Evolutionary conservation across 2,329 filamentous ascomycete species (phyloP), one percentile per base, ranked within the genome.

Genomic region (Trichoderma simmonsii): DNA sequence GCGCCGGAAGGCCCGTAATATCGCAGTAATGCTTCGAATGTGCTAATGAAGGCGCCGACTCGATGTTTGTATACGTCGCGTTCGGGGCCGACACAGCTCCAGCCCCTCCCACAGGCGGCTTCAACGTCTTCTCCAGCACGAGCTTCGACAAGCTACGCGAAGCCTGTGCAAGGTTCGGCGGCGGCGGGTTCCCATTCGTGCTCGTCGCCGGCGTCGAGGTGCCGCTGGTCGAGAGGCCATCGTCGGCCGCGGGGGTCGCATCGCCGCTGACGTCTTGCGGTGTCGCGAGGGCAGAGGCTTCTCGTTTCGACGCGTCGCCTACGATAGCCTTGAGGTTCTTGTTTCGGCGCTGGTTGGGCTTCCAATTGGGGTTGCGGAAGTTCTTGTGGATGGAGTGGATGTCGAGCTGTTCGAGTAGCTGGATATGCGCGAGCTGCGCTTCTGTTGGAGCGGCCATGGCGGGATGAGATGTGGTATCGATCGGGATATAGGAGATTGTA

Each of bases 251-350:
- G 77, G 79, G 92, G 1, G 95, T 97, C 7, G 88, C 93, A 68
- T 90, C 87, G 75, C 94, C 94, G 78, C 92, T 95, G 76, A 83
- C 80, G 80, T 93, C 93, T 79, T 93, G 92, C 0, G 93, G 87
- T 1, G 89, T 97, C 18, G 92, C 93, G 78, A 95, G 86, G 43
- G 93, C 87, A 4, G 94, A 97, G n/a, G 94, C 93, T 85, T 98
- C 95, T 79, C 92, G 93, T 76, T 94, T 92, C 26, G 93, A 90
- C 14, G 92, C 93, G 78, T 99, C 96, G 73, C 94, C 92, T 73
- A 99, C 87, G 74, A 99, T 96, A 77, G 97, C 93, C 83, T 98
- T 98, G 83, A 98, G 91, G 82, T 97, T 98, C 86, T 99, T 99
- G 89, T 99, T 99, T 82, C 96, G 93, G 66, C 96, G 94, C 82